Conservation (phyloP, 2,329 filamentous ascomycete species). For the Iodosphaeria phyllophila region DNA sequence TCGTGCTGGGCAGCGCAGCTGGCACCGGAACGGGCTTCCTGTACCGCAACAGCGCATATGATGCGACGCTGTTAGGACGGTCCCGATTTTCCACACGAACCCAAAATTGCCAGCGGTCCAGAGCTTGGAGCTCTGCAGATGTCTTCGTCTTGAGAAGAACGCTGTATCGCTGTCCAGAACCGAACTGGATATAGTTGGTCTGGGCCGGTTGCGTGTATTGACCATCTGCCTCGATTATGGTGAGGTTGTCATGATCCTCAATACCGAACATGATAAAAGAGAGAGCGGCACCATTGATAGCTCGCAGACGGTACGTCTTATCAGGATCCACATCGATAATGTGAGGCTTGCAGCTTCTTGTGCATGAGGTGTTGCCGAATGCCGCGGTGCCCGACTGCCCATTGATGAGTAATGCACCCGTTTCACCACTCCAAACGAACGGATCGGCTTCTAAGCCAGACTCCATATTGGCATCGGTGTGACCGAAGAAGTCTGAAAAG, state of each 20-base stretch:
- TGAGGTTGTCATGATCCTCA: constrained; percentile 34
- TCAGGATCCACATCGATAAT: constrained; percentile 39
- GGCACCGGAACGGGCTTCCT: constrained; percentile 5
- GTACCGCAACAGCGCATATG: constrained; percentile 31
- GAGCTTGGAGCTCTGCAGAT: constrained; percentile 18
- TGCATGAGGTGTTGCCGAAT: constrained; percentile 14
- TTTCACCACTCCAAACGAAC: constrained; percentile 40
- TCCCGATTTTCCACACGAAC: constrained; percentile 31
- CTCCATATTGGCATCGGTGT: constrained; percentile 31
- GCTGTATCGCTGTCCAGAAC: constrained; percentile 41
- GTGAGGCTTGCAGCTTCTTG: constrained; percentile 22
- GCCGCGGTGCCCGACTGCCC: constrained; percentile 25
- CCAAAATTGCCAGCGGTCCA: constrained; percentile 16
- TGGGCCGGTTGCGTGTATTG: constrained; percentile 28
- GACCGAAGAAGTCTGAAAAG: constrained; percentile 37
- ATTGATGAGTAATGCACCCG: constrained; percentile 36
- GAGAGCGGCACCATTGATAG: constrained; percentile 36
- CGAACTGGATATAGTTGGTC: constrained; percentile 32
- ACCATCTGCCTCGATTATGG: constrained; percentile 41
- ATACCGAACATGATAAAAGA: constrained; percentile 34
- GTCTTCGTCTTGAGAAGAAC: constrained; percentile 34
- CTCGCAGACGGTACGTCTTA: constrained; percentile 41
- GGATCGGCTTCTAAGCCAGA: constrained; percentile 26
- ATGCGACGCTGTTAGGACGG: constrained; percentile 22
- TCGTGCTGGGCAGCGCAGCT: constrained; percentile 10